Base-by-base conservation (phyloP, 257 asterid species). In the Henckelia pumila region DNA sequence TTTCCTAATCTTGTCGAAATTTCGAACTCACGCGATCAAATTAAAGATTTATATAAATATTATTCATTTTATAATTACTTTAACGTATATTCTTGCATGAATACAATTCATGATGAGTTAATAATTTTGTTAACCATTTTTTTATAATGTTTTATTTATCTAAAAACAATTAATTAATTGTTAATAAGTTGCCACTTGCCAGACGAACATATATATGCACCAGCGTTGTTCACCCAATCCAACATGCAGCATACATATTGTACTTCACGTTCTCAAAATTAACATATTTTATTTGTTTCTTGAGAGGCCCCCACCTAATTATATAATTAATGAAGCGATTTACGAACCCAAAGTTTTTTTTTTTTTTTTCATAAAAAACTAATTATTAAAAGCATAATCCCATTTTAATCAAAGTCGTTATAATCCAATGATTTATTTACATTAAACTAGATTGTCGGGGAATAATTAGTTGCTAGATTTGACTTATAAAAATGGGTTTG, bases 391-490 rank as follows among this genome's bases (percentile, higher is more conserved):
- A 37, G 14, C 47, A 10, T 10, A 37, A 37, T 37, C 16, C 13
- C 47, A 11, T 10, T 37, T 37, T 37, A 11, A 37, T 37, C 11
- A 10, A 52, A 29, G 63, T 69, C 73, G n/a, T 14, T 35, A 37
- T 40, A 63, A 56, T 35, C 49, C 30, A 16, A 61, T 61, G 21
- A 19, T 37, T 53, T 61, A 73, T n/a, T 13, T 67, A 35, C 50
- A 37, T 61, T 69, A 56, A 61, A 30, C 20, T 3, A 26, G 22
- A 70, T 53, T 40, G 67, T 61, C 30, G 74, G 60, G 64, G 74
- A 73, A 78, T 70, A 70, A 75, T 75, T 81, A 75, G 80, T 58
- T 67, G 62, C 40, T 59, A 73, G 76, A 63, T 77, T 74, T 75
- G 81, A 73, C 73, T 55, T 37, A 3, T 21, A 65, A 11, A 28